Conservation (phyloP, 176 grass and related monocot genomes). For the Aechmea fasciata region DNA sequence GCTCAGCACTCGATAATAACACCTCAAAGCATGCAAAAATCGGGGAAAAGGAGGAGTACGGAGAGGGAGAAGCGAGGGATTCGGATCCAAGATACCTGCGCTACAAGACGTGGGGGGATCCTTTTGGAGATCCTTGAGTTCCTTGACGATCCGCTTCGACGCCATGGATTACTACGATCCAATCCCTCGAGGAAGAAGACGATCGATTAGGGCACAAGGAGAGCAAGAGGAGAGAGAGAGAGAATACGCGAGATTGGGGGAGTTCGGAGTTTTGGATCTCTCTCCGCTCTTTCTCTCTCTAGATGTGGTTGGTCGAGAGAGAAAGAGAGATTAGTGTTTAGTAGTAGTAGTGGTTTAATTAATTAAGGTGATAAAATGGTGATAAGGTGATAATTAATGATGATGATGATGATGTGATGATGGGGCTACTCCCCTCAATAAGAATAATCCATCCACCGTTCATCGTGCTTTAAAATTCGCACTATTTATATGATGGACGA, state of each 20-base stretch:
- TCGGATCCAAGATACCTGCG: conserved; percentile 34
- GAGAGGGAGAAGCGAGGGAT: not conserved
- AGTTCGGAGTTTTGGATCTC: not conserved
- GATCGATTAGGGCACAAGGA: not conserved
- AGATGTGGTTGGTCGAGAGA: no score
- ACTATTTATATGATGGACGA: no score
- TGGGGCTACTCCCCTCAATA: no score
- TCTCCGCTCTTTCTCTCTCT: no score
- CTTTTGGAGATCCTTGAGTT: conserved; percentile 84
- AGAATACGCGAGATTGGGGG: not conserved
- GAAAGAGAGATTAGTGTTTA: no score
- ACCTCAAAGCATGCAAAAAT: not conserved
- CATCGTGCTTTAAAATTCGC: no score
- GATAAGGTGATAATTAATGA: no score
- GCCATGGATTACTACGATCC: conserved; percentile 29
- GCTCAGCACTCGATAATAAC: not conserved
- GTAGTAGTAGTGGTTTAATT: no score
- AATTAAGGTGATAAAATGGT: no score
- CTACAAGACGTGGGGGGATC: conserved; percentile 76
- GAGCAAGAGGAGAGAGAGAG: not conserved
- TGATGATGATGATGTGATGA: no score
- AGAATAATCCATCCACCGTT: no score
- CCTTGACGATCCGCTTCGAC: conserved; percentile 78
- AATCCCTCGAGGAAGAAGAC: not conserved
- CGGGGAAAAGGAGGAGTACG: not conserved